phyloP scores from a whole-genome alignment of 2,329 filamentous ascomycete species.

The Fusarium udum region DNA sequence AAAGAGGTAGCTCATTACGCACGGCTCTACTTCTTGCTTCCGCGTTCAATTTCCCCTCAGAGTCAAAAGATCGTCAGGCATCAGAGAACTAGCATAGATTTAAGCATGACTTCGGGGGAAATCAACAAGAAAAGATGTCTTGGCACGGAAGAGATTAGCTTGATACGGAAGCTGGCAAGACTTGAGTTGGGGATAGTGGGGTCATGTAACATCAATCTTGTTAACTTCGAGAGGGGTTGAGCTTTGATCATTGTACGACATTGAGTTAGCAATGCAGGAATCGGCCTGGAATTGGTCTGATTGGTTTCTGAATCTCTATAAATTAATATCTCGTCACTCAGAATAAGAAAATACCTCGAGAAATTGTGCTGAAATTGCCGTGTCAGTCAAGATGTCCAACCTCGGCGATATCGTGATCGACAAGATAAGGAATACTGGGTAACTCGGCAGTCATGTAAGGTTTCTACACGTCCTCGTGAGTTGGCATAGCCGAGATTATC shows the following conservation, averaged over 20 bases:
- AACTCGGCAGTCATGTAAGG: neutral
- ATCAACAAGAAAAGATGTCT: slow-evolving; percentile 7
- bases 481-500: neutral
- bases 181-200: slow-evolving; percentile 2
- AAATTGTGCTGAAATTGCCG: neutral
- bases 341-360: neutral
- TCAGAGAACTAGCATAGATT: neutral
- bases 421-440: slow-evolving; percentile 10
- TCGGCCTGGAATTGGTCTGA: accelerated
- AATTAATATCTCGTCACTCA: accelerated
- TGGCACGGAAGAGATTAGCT: slow-evolving; percentile 28
- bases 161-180: slow-evolving; percentile 27
- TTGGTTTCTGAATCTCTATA: accelerated
- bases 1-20: neutral
- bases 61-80: neutral
- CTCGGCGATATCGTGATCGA: neutral
- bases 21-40: slow-evolving; percentile 27
- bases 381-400: neutral
- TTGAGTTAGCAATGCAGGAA: accelerated
- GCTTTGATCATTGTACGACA: neutral
- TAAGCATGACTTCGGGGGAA: slow-evolving; percentile 14
- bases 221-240: slow-evolving; percentile 12
- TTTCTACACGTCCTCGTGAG: neutral
- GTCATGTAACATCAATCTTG: slow-evolving; percentile 8
- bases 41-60: neutral